A percentile compares a stretch with the other conserved stretches of the same genome.
These are phyloP conservation scores for Fusarium chlamydosporum DNA, from an alignment of 2,329 filamentous ascomycete genomes.

Conservation along the genomic window DNA sequence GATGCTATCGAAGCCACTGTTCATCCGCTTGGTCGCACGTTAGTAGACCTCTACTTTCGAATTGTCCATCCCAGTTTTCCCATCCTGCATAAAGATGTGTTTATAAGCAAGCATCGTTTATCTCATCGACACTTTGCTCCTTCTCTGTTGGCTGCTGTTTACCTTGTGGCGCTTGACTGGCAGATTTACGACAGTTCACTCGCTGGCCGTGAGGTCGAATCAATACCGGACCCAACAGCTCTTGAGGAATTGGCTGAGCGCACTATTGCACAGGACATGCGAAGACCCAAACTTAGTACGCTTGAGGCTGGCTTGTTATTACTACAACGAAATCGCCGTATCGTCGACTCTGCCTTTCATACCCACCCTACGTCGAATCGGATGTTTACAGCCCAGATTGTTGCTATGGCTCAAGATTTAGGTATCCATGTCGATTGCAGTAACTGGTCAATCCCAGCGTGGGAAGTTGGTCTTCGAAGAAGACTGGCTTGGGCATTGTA, in stretches of 20 bases:
- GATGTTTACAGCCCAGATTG: slow-evolving; percentile 66
- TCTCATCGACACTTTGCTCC: slow-evolving; percentile 72
- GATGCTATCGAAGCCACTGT: slow-evolving; percentile 73
- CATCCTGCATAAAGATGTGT: slow-evolving; percentile 72
- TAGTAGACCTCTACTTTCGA: slow-evolving; percentile 77
- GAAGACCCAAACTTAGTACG: slow-evolving; percentile 68
- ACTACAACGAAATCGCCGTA: slow-evolving; percentile 63
- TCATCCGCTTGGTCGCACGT: slow-evolving; percentile 71
- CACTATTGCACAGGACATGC: slow-evolving; percentile 64
- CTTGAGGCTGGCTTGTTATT: slow-evolving; percentile 69
- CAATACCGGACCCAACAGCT: slow-evolving; percentile 51
- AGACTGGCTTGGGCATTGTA: slow-evolving; percentile 75
- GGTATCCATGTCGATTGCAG: slow-evolving; percentile 73
- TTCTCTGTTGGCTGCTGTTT: slow-evolving; percentile 71
- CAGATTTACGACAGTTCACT: slow-evolving; percentile 71
- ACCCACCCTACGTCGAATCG: slow-evolving; percentile 55
- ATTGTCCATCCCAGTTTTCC: slow-evolving; percentile 72
- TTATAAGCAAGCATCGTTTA: slow-evolving; percentile 71
- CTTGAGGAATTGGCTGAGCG: slow-evolving; percentile 59
- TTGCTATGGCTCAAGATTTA: slow-evolving; percentile 70
- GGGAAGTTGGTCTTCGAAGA: slow-evolving; percentile 73
- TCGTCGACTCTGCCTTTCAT: slow-evolving; percentile 50
- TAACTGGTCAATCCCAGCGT: slow-evolving; percentile 72
- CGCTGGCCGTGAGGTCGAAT: slow-evolving; percentile 51
- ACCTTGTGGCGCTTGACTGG: slow-evolving; percentile 73